Evolutionary conservation across 1,139 yeast genomes (phyloP).

Genomic region (Magnusiomyces ingens): DNA sequence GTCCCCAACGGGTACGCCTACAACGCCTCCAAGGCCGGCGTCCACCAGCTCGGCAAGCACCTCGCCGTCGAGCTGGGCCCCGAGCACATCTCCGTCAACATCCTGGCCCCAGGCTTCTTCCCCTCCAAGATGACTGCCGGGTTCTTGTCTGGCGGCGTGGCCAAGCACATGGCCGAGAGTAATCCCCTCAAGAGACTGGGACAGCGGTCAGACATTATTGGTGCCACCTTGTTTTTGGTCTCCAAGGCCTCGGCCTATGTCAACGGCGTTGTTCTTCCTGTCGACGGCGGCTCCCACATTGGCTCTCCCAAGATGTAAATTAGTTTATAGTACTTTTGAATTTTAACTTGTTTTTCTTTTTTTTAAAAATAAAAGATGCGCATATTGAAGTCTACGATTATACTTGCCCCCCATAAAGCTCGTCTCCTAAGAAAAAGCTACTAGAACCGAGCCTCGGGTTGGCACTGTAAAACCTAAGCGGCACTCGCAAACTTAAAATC

Average conservation of each 20-base stretch:
- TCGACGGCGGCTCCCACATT: conserved; percentile 57
- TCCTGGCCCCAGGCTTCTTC: conserved; percentile 74
- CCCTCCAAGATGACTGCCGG: conserved; percentile 75
- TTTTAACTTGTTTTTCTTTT: too few relatives aligned
- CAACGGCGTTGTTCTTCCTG: conserved; percentile 66
- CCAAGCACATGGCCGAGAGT: conserved; percentile 38
- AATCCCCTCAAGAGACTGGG: conserved; percentile 69
- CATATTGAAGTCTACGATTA: too few relatives aligned
- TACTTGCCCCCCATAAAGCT: too few relatives aligned
- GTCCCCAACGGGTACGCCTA: conserved; percentile 65
- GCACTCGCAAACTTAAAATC: too few relatives aligned
- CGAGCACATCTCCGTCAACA: conserved; percentile 58
- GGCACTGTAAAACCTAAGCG: too few relatives aligned
- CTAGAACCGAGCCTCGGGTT: too few relatives aligned
- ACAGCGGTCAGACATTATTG: conserved; percentile 51
- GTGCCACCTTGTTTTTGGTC: conserved; percentile 52
- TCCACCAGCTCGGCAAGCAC: conserved; percentile 59
- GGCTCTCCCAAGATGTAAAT: conserved; percentile 23
- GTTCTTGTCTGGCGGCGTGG: conserved; percentile 42
- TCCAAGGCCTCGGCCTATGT: conserved; percentile 55
- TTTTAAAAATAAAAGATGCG: too few relatives aligned
- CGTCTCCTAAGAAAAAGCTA: too few relatives aligned
- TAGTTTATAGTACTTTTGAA: neutral
- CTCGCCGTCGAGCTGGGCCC: conserved; percentile 62
- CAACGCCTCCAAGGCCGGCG: conserved; percentile 71